These are phyloP conservation scores for Dissoconium aciculare DNA, from an alignment of 2,329 filamentous ascomycete genomes.

Conservation along the genomic window DNA sequence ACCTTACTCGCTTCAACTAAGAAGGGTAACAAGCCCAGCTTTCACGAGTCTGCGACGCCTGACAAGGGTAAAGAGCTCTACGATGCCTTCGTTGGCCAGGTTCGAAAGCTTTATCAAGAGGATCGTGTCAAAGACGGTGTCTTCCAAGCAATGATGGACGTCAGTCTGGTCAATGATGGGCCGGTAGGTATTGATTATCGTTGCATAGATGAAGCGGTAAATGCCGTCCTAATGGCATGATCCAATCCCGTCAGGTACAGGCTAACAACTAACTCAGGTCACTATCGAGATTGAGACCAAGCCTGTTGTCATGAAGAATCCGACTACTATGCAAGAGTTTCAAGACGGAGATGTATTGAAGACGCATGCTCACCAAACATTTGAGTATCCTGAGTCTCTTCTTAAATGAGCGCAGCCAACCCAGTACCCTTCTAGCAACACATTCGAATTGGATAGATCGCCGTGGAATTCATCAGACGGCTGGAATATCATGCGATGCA, in stretches of 20 bases:
- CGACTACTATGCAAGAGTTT: slow-evolving; percentile 16
- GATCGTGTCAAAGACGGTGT: slow-evolving; percentile 85
- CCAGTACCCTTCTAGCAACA: too few relatives aligned
- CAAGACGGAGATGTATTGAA: slow-evolving; percentile 19
- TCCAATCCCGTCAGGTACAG: slow-evolving; percentile 6
- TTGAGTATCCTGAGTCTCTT: slow-evolving; percentile 23
- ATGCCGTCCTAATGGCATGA: slow-evolving; percentile 2
- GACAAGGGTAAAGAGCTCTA: slow-evolving; percentile 71
- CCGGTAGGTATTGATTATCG: slow-evolving; percentile 49
- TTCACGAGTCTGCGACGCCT: slow-evolving; percentile 70
- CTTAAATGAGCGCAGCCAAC: slow-evolving; percentile 25
- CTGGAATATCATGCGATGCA: too few relatives aligned
- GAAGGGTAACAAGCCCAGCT: slow-evolving; percentile 90
- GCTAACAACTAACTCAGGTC: slow-evolving; percentile 28
- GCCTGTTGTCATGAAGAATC: slow-evolving; percentile 28
- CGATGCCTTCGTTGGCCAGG: slow-evolving; percentile 63
- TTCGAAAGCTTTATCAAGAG: slow-evolving; percentile 54
- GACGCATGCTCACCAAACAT: slow-evolving; percentile 22
- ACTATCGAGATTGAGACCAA: slow-evolving; percentile 36
- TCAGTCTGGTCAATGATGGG: slow-evolving; percentile 76
- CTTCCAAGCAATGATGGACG: slow-evolving; percentile 98
- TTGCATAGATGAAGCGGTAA: slow-evolving; percentile 43
- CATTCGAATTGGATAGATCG: too few relatives aligned
- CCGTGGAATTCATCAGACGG: too few relatives aligned
- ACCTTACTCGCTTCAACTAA: slow-evolving; percentile 86